A percentile compares a stretch with the other conserved stretches of the same genome.
Evolutionary conservation across 306 rosid species (phyloP).

Genomic region (Pterocarpus santalinus): DNA sequence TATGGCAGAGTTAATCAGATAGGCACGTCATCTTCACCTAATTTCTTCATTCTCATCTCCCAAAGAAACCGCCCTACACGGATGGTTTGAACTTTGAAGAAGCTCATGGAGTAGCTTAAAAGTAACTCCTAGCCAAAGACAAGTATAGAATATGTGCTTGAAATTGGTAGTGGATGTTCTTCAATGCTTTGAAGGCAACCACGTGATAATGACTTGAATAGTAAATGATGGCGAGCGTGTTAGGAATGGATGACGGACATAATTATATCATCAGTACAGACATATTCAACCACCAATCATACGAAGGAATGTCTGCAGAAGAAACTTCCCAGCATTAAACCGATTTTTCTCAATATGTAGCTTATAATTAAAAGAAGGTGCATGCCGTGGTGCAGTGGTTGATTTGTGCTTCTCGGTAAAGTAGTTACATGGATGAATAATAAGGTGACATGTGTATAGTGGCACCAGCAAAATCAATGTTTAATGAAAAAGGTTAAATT

Average conservation of each 20-base stretch:
- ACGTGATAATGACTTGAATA: conserved; percentile 17
- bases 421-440: no score
- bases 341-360: background rate
- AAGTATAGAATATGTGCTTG: conserved; percentile 26
- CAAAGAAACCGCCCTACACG: conserved; percentile 3
- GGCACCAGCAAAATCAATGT: no score
- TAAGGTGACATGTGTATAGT: no score
- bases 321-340: conserved; percentile 10
- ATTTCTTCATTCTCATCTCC: conserved; percentile 29
- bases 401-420: no score
- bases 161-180: conserved; percentile 14
- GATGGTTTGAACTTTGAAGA: conserved; percentile 21
- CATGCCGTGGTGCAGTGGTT: no score
- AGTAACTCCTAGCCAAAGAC: conserved; percentile 37
- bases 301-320: conserved; percentile 1
- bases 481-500: no score
- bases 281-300: conserved; percentile 26
- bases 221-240: conserved; percentile 14
- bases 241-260: conserved; percentile 1
- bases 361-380: background rate
- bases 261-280: background rate
- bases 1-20: conserved; percentile 51
- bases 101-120: conserved; percentile 46
- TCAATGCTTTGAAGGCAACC: conserved; percentile 33
- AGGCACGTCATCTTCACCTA: conserved; percentile 47